Percentiles rank a stretch among this genome's conserved stretches.
phyloP scores from a whole-genome alignment of 2,329 filamentous ascomycete species.

The Arthrobotrys conoides region DNA sequence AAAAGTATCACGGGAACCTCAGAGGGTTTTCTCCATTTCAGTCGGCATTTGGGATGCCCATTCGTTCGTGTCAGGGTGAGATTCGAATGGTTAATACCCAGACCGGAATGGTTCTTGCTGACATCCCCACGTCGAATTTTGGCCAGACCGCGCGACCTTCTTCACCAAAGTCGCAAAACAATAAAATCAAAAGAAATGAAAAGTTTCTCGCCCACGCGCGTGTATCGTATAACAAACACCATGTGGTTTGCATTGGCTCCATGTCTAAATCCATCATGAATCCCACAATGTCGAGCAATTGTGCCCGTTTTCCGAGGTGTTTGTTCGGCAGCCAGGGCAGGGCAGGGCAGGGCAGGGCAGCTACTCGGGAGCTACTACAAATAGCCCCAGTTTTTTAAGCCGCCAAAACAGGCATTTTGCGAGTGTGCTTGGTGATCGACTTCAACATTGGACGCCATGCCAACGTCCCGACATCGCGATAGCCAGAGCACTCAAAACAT shows the following conservation, averaged over 20 bases:
- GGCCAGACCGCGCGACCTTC: background rate
- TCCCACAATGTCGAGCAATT: background rate
- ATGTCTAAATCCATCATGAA: background rate
- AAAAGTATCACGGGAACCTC: background rate
- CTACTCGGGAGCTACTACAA: background rate
- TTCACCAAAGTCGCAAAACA: background rate
- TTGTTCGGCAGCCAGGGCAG: background rate
- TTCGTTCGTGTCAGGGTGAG: constrained; percentile 5
- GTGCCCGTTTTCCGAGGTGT: background rate
- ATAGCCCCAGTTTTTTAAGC: constrained; percentile 25
- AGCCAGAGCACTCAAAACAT: background rate
- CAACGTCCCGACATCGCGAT: constrained; percentile 3
- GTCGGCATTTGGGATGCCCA: background rate
- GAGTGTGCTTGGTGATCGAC: background rate
- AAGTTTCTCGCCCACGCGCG: background rate
- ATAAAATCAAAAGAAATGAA: background rate
- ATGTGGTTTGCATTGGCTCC: background rate
- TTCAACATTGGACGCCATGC: constrained; percentile 8
- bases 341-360: no score
- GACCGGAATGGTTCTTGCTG: constrained; percentile 4
- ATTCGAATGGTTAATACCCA: background rate
- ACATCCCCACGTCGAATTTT: constrained; percentile 13
- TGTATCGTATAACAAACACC: background rate
- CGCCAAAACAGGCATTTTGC: background rate
- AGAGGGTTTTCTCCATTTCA: background rate